Percentiles rank a stretch among this genome's conserved stretches.
Conservation (phyloP, 2,329 filamentous ascomycete genomes). For the Aspergillus hiratsukae region DNA sequence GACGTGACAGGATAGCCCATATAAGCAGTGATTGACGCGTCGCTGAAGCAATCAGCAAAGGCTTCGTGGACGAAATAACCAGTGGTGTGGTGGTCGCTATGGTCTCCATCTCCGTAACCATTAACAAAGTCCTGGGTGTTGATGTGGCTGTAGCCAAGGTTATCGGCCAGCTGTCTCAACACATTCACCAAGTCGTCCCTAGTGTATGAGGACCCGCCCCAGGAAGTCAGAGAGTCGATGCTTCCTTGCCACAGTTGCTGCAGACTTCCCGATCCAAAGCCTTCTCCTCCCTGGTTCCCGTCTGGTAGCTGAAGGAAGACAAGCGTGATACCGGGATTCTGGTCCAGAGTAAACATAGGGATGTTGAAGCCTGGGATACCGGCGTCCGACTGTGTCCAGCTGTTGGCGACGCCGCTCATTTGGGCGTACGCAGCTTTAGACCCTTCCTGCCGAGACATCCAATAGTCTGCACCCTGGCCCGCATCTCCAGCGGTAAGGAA, state of each 20-base stretch:
- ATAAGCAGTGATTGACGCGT: background rate
- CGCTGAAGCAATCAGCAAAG: background rate
- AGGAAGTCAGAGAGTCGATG: constrained; percentile 5
- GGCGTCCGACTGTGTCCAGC: constrained; percentile 9
- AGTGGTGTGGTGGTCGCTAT: constrained; percentile 13
- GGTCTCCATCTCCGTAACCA: constrained; percentile 9
- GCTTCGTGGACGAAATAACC: constrained; percentile 9
- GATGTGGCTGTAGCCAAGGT: constrained; percentile 7
- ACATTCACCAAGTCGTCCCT: constrained; percentile 5
- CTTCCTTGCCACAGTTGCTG: constrained; percentile 11
- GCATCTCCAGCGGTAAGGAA: constrained; percentile 18
- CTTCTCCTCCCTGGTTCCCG: constrained; percentile 9
- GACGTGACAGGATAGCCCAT: constrained; percentile 2
- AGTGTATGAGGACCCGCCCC: constrained; percentile 8
- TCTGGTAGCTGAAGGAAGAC: constrained; percentile 14
- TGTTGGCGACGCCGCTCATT: constrained; percentile 9
- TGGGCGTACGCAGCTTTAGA: constrained; percentile 10
- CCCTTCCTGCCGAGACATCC: constrained; percentile 10
- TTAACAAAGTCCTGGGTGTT: constrained; percentile 15
- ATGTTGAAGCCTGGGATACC: constrained; percentile 7
- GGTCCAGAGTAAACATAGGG: constrained; percentile 7
- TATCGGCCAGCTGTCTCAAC: constrained; percentile 4
- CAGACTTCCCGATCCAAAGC: constrained; percentile 10
- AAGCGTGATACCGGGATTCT: constrained; percentile 7
- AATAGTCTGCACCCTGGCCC: constrained; percentile 10